A percentile compares a stretch with the other conserved stretches of the same genome.
phyloP scores from a whole-genome alignment of 176 grass and related monocot genomes.

The Saccharum officinarum region DNA sequence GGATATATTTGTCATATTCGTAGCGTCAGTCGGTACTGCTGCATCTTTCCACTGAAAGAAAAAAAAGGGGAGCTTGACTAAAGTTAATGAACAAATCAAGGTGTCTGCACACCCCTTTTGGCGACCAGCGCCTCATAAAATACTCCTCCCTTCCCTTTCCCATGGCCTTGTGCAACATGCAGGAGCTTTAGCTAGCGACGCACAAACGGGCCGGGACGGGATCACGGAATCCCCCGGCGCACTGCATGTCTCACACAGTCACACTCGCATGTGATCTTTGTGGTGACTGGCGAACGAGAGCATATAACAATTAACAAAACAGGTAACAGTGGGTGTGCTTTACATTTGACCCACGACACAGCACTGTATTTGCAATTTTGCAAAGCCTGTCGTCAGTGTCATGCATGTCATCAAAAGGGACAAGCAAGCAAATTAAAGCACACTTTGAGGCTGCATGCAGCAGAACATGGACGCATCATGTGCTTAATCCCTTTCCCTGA shows the following conservation, averaged over 20 bases:
- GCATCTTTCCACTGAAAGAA: background rate
- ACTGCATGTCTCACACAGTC: conserved; percentile 21
- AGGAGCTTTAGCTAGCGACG: background rate
- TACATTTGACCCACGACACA: conserved; percentile 32
- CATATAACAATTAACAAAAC: background rate
- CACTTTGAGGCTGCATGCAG: background rate
- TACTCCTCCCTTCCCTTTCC: background rate
- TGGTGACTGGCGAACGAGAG: background rate
- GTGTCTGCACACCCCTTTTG: conserved; percentile 20
- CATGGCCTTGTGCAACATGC: conserved; percentile 11
- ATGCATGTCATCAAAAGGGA: background rate
- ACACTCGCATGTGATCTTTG: conserved; percentile 46
- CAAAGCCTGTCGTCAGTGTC: background rate
- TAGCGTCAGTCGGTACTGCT: background rate
- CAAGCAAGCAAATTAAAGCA: background rate
- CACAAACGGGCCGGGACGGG: no score
- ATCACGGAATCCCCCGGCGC: background rate
- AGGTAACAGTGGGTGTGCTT: background rate
- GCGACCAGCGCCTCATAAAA: conserved; percentile 27
- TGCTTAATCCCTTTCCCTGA: background rate
- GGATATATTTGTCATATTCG: background rate
- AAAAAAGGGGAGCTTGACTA: background rate
- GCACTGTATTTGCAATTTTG: background rate
- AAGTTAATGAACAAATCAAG: background rate
- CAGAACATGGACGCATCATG: background rate